These are phyloP conservation scores for Coemansia sp. DNA, from an alignment of 192 early-diverging fungal genomes.

Conservation along the genomic window DNA sequence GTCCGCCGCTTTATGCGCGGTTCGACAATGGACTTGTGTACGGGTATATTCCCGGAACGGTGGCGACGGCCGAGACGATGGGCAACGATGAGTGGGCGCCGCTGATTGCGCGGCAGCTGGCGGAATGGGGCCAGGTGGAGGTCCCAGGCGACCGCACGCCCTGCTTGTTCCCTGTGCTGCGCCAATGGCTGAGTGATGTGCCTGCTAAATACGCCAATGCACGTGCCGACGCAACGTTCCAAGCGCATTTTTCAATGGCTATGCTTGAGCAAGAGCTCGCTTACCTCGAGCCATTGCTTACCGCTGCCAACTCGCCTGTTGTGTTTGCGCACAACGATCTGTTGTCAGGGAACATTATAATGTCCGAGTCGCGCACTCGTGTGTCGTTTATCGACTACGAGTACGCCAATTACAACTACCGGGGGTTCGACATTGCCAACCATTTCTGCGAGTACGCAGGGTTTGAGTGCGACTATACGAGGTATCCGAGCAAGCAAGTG, in stretches of 20 bases:
- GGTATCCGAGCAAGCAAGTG: conserved; percentile 70
- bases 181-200: conserved; percentile 46
- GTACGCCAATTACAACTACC: conserved; percentile 79
- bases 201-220: conserved; percentile 26
- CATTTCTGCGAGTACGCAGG: conserved; percentile 96
- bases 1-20: conserved; percentile 77
- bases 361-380: conserved; percentile 47
- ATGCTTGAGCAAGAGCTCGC: conserved; percentile 46
- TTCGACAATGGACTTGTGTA: conserved; percentile 94
- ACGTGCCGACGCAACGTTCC: conserved; percentile 30
- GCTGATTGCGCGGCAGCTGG: conserved; percentile 76
- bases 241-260: conserved; percentile 23
- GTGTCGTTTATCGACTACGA: conserved; percentile 93
- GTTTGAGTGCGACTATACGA: conserved; percentile 90
- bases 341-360: conserved; percentile 85
- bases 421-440: conserved; percentile 95
- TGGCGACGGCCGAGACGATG: conserved; percentile 75
- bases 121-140: conserved; percentile 76
- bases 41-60: conserved; percentile 77
- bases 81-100: conserved; percentile 65
- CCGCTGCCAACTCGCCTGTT: conserved; percentile 68
- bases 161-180: conserved; percentile 37
- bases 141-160: conserved; percentile 52
- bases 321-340: conserved; percentile 95
- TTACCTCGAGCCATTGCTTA: conserved; percentile 58